phyloP scores from a whole-genome alignment of 1,139 yeast genomes.

The Suhomyces bokatorum region DNA sequence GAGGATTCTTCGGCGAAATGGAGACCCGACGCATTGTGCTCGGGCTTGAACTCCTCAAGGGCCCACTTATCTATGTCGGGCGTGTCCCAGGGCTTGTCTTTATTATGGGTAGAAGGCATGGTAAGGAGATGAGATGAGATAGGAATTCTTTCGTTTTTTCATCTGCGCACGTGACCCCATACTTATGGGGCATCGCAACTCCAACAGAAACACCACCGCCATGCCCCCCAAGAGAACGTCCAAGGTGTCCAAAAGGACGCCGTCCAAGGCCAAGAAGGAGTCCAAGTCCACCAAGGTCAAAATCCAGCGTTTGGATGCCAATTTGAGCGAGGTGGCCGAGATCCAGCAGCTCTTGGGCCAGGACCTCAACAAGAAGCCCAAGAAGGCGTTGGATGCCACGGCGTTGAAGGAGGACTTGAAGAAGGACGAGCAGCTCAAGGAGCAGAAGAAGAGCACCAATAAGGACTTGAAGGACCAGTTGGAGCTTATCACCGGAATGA shows the following conservation, averaged over 20 bases:
- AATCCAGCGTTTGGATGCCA: constrained; percentile 46
- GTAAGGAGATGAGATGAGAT: constrained; percentile 11
- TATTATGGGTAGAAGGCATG: constrained; percentile 91
- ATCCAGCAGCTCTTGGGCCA: constrained; percentile 28
- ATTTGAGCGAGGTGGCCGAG: constrained; percentile 37
- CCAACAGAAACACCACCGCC: neutral
- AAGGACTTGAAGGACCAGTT: constrained; percentile 56
- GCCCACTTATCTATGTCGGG: constrained; percentile 95
- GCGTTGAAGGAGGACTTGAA: constrained; percentile 44
- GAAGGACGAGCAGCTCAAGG: constrained; percentile 38
- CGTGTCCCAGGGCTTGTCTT: constrained; percentile 98
- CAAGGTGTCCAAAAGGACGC: constrained; percentile 4
- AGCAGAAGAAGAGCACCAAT: constrained; percentile 45
- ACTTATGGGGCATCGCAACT: neutral
- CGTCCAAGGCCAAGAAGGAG: constrained; percentile 18
- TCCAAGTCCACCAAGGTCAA: constrained; percentile 40
- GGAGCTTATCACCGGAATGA: constrained; percentile 58
- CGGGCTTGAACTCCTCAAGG: constrained; percentile 84
- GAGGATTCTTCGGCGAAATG: constrained; percentile 94
- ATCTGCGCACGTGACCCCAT: constrained; percentile 5
- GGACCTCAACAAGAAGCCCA: constrained; percentile 13
- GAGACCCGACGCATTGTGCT: constrained; percentile 80
- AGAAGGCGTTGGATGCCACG: constrained; percentile 33
- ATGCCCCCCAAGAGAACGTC: constrained; percentile 6
- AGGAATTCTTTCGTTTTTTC: constrained; percentile 6